Base-by-base conservation (phyloP, 768 basidiomycete genomes). In the Amanita subjunquillea region DNA sequence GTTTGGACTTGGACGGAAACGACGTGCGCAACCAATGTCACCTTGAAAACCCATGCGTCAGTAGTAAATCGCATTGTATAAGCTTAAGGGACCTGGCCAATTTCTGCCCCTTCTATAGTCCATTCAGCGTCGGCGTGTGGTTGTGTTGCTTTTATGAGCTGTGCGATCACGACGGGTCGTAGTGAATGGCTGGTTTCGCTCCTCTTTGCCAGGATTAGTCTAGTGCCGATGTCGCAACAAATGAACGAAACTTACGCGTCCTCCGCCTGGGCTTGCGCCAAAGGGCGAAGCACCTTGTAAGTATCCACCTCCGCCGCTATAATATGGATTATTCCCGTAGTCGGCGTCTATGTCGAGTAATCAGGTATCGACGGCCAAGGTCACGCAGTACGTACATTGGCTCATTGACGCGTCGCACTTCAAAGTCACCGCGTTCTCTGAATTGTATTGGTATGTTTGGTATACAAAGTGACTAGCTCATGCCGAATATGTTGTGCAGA, bases 81-180 rank as follows among this genome's bases (percentile, higher is more conserved):
- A 13, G 27, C 39, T 22, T 45, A 25, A 62, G 57, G 9, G 57
- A 90, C 94, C 66, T 91, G 89, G 45, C 87, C 87, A 54, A 93
- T 73, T 56, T 93, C 87, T 3, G 75, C 68, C 27, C 82, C 86
- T 54, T 92, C 92, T 32, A 98, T 72, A 54, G 74, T 74, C 82
- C 91, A 96, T 54, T 94, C 91, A 2, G 89, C 85, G 58, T 97
- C 94, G 1, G 85, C 74, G 62, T 95, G 90, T 4, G 83, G 75
- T 71, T 94, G 92, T n/a, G 70, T 74, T 2, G 93, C 87, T 58
- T 78, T 76, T 34, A 72, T 63, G 42, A 96, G 73, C 62, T 95
- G 92, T 48, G 79, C 75, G 59, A 71, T 58, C 6, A 65, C 67
- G n/a, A 69, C 62, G n/a, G 61, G 66, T 48, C 69, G 62, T 23